phyloP scores from a whole-genome alignment of 306 rosid genomes.

The Ammopiptanthus mongolicus region DNA sequence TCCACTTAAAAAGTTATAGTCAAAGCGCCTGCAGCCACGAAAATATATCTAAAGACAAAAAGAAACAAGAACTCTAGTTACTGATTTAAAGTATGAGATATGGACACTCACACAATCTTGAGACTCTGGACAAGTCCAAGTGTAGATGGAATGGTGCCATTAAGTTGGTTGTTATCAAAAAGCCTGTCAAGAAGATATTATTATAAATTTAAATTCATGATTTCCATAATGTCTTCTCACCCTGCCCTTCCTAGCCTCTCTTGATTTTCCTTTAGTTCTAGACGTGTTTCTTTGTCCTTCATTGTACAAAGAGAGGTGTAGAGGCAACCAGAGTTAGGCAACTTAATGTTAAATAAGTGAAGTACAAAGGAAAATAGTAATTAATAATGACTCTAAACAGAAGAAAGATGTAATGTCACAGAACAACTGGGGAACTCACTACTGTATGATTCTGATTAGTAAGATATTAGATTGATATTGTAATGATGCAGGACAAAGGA shows the following conservation, averaged over 20 bases:
- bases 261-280: not conserved
- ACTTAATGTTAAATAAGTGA: not conserved
- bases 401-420: not conserved
- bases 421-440: not conserved
- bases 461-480: no score
- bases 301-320: not conserved
- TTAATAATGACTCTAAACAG: not conserved
- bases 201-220: not conserved
- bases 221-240: not conserved
- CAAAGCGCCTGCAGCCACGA: constrained; percentile 50
- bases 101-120: constrained; percentile 63
- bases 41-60: not conserved
- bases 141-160: constrained; percentile 54
- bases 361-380: not conserved
- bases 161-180: constrained; percentile 44
- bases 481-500: no score
- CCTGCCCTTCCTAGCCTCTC: not conserved
- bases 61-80: not conserved
- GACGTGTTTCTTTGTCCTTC: not conserved
- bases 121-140: constrained; percentile 45
- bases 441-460: no score
- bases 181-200: constrained; percentile 43
- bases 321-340: not conserved
- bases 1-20: constrained; percentile 37
- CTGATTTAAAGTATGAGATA: not conserved